Base-by-base conservation (phyloP, 1,284 basidiomycete species). In the Ceratorhiza oryzae-sativae region DNA sequence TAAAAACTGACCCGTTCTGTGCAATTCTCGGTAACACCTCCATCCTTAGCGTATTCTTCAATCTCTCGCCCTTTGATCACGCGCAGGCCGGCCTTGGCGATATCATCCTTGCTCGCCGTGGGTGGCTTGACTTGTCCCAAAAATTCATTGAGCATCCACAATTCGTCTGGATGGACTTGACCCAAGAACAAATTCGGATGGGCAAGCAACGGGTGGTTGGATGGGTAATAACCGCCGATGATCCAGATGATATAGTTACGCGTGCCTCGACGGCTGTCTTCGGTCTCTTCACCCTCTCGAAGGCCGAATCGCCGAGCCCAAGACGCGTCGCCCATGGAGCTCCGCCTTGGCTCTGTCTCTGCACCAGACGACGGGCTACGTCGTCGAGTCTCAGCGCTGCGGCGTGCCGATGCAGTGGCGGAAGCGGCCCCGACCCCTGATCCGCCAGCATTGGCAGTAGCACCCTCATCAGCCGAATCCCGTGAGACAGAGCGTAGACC, bases 201-300 rank as follows among this genome's bases (percentile, higher is more conserved):
- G 4, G 89, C 89, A 56, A 95, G 87, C 73, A 96, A 88, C 62
- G 88, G 90, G 78, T 95, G 93, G 74, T 92, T 88, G 25, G 90
- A 90, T 0, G 93, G 92, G 78, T 95, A 96, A 77, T 94, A 93
- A 36, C 82, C 83, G 20, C 93, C 93, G 23, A 76, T 74, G 30
- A 75, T 74, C 75, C 74, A 75, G 42, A 76, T 76, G 41, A 75
- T 61, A 39, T 76, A 76, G 51, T 71, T 76, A 46, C 74, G 58
- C 56, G 73, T 75, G 20, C 74, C 60, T 5, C 58, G 36, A 25
- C 25, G 55, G 23, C 15, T 41, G 58, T 25, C 15, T 25, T 55
- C 68, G 30, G 1, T 32, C 9, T 59, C 32, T 30, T 51, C 45
- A 27, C 48, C 36, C 10, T 23, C 62, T 34, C 32, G 70, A 15